Evolutionary conservation across 192 early-diverging fungal species (phyloP).

Genomic region (Coemansia sp.): DNA sequence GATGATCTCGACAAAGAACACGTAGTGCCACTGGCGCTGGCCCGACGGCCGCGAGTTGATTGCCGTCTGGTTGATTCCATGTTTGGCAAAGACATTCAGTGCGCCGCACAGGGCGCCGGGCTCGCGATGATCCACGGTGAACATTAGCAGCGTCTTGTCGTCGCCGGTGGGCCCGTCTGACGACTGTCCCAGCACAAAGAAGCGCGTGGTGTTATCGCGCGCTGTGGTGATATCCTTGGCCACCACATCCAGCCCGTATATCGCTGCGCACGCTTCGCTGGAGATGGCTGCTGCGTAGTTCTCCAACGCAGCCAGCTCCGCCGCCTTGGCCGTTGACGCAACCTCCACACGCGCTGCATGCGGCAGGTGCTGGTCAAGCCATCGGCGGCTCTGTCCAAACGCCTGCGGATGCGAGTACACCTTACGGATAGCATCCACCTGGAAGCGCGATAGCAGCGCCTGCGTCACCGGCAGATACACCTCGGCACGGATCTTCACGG

Average conservation of each 20-base stretch:
- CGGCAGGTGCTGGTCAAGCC: conserved; percentile 71
- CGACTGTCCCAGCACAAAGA: conserved; percentile 80
- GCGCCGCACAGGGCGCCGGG: conserved; percentile 86
- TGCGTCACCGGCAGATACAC: conserved; percentile 83
- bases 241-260: conserved; percentile 79
- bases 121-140: conserved; percentile 89
- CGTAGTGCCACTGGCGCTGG: conserved; percentile 84
- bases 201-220: conserved; percentile 87
- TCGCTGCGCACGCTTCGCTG: conserved; percentile 69
- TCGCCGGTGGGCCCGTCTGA: conserved; percentile 65
- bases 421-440: conserved; percentile 65
- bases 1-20: conserved; percentile 89
- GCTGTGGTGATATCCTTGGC: conserved; percentile 77
- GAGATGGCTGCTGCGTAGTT: conserved; percentile 79
- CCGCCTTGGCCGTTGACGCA: conserved; percentile 82
- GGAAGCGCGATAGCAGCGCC: conserved; percentile 70
- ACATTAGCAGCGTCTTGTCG: conserved; percentile 79
- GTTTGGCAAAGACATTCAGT: conserved; percentile 78
- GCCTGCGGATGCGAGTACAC: conserved; percentile 80
- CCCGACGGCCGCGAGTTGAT: conserved; percentile 89
- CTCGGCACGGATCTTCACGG: conserved; percentile 73
- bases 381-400: conserved; percentile 78
- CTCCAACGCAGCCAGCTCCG: conserved; percentile 80
- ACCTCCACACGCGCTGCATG: conserved; percentile 72
- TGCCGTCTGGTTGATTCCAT: conserved; percentile 81